phyloP scores from a whole-genome alignment of 2,329 filamentous ascomycete genomes.

The Diaporthe sp. region DNA sequence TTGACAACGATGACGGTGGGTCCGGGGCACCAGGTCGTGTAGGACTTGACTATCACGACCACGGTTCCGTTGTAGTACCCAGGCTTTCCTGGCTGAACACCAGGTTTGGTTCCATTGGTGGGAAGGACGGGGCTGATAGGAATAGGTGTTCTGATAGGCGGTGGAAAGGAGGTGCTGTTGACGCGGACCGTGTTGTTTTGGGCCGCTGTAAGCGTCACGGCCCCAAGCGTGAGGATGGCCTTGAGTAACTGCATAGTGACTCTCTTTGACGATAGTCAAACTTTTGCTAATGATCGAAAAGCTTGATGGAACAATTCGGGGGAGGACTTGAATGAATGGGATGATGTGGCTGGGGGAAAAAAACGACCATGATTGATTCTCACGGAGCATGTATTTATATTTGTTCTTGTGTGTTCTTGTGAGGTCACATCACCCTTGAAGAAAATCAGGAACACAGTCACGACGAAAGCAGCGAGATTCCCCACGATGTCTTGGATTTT shows the following conservation, averaged over 20 bases:
- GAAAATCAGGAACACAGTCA: neutral
- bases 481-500: neutral
- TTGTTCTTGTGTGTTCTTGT: neutral
- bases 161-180: neutral
- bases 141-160: neutral
- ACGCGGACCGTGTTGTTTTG: neutral
- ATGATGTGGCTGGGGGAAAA: neutral
- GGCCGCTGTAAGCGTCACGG: neutral
- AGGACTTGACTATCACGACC: neutral
- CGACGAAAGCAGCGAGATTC: constrained; percentile 7
- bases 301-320: neutral
- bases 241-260: constrained; percentile 14
- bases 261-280: neutral
- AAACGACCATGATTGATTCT: neutral
- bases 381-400: constrained; percentile 11
- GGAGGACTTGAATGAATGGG: neutral
- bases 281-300: neutral
- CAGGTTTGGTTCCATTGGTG: neutral
- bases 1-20: constrained; percentile 1
- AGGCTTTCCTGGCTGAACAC: neutral
- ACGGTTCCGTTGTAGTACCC: neutral
- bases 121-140: neutral
- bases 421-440: no score
- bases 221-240: neutral
- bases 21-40: neutral